Evolutionary conservation across 140 eudicot species (phyloP), one percentile per base, ranked within the genome.

Genomic region (Erigeron philadelphicus): DNA sequence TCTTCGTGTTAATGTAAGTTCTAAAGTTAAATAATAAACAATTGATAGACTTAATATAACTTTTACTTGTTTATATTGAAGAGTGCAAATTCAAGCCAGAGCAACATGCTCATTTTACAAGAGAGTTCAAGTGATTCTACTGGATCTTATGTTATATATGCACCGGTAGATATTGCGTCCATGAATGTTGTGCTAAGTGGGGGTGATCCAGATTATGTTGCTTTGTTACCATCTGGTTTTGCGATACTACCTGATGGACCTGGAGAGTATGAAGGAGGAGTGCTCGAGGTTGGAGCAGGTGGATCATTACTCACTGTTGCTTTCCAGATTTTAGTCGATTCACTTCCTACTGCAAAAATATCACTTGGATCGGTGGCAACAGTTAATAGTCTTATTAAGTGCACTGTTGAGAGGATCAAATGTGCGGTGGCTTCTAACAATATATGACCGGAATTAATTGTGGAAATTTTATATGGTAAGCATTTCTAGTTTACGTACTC

Each of bases 211-310:
- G 95, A 89, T 59, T 89, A 89, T 71, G 94, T 93, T 54, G 95
- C 97, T 5, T 86, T 89, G 17, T 64, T 94, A 47, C 97, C 99
- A 8, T 94, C 99, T 9, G 99, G 99, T 53, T 94, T 89, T 72
- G 95, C 95, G 2, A 89, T 94, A 76, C 90, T 87, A 57, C 95
- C 99, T 47, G 99, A 93, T 75, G 95, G 95, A 44, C 93, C 90
- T 3, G 79, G 46, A 38, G 69, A 46, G 43, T 44, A 75, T 35
- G 68, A 64, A 31, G 83, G 67, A 5, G 81, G 74, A 10, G 84
- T 77, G 59, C 62, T 41, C 18, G 71, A 72, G n/a, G 95, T 77
- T 21, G 86, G 71, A 15, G 90, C 83, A 2, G 88, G 90, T 19
- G 98, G 99, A 71, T 86, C 95, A 1, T 75, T 92, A 9, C 76